These are phyloP conservation scores for Syzygium jambos DNA, from an alignment of 345 rosid genomes.

Conservation along the genomic window DNA sequence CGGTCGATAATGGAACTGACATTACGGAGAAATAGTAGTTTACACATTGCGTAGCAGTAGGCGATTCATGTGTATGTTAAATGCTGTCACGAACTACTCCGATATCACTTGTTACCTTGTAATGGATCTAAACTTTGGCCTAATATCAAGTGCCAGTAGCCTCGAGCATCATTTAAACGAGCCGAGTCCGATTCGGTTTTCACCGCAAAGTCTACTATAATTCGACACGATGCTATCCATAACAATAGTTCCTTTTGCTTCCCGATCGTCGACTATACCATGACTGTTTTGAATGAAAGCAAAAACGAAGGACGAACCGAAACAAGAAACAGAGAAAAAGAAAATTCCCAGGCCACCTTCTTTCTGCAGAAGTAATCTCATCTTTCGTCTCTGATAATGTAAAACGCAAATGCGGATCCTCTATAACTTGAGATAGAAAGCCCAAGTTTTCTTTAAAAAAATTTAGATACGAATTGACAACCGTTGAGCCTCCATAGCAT, in stretches of 20 bases:
- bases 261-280: neutral
- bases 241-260: neutral
- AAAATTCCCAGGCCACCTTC: neutral
- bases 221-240: neutral
- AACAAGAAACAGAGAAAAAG: neutral
- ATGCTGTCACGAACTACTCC: neutral
- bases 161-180: neutral
- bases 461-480: accelerated
- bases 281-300: neutral
- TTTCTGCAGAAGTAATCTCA: neutral
- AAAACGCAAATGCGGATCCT: neutral
- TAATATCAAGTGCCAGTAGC: neutral
- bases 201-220: neutral
- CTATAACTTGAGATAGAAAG: accelerated
- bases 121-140: neutral
- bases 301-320: neutral
- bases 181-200: neutral
- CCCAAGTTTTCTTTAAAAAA: accelerated
- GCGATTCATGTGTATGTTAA: neutral
- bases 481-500: conserved; percentile 63
- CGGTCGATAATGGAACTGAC: neutral
- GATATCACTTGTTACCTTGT: neutral
- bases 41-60: neutral
- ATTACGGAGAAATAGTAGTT: neutral
- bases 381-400: neutral